A percentile compares a stretch with the other conserved stretches of the same genome.
Evolutionary conservation across 495 filamentous ascomycete species (phyloP).

Genomic region (Echria macrotheca): DNA sequence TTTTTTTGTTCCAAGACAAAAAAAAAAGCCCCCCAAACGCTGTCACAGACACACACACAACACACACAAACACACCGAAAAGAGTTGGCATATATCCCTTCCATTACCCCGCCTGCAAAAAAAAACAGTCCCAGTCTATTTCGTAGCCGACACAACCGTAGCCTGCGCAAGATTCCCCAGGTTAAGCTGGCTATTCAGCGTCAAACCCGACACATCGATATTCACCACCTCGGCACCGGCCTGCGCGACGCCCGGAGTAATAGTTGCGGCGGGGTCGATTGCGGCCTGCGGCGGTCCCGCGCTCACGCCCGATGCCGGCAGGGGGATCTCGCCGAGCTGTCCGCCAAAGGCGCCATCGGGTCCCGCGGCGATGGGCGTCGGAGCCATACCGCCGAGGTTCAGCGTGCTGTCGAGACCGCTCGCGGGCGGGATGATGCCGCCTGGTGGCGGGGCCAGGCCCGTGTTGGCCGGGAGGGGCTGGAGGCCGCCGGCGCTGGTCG

Average conservation of each 20-base stretch:
- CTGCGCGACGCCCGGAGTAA: conserved; percentile 20
- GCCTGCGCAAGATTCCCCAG: conserved; percentile 29
- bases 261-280: conserved; percentile 9
- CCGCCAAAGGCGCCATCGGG: conserved; percentile 23
- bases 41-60: too few species aligned
- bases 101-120: too few species aligned
- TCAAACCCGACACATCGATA: conserved; percentile 30
- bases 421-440: background rate
- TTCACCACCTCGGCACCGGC: conserved; percentile 14
- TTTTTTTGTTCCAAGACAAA: too few species aligned
- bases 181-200: conserved; percentile 28
- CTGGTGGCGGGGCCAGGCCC: background rate
- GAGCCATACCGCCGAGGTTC: conserved; percentile 8
- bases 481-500: background rate
- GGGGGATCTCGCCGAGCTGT: conserved; percentile 15
- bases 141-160: conserved; percentile 9
- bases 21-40: too few species aligned
- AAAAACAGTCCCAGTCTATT: background rate
- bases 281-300: conserved; percentile 17
- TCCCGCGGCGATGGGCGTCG: too few species aligned
- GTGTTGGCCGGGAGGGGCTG: background rate
- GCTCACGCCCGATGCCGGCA: too few species aligned
- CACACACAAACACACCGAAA: too few species aligned
- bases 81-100: too few species aligned
- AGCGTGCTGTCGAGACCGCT: conserved; percentile 5